A percentile compares a stretch with the other conserved stretches of the same genome.
Conservation (phyloP, 2,329 filamentous ascomycete species). For the Sphaerulina vaccinii region DNA sequence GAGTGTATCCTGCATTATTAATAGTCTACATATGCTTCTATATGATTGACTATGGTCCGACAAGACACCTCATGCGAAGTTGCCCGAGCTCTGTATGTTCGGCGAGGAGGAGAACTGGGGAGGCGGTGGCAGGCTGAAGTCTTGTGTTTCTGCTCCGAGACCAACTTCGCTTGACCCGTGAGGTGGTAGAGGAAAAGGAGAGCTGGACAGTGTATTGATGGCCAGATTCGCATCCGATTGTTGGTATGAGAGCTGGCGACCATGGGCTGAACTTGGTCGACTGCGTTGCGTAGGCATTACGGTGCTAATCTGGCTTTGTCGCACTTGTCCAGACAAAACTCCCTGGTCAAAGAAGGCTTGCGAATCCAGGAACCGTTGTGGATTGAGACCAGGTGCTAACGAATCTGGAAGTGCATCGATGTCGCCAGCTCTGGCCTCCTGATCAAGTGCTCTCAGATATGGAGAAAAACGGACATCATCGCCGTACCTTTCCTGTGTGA, state of each 20-base stretch:
- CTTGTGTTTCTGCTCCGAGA: neutral
- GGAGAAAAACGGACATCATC: neutral
- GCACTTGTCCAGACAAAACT: neutral
- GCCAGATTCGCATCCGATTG: neutral
- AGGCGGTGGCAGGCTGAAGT: constrained; percentile 15
- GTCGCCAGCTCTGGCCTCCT: too few relatives aligned
- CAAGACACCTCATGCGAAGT: neutral
- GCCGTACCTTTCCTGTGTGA: neutral
- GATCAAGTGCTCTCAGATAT: neutral
- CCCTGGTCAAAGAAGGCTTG: neutral
- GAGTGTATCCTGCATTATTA: neutral
- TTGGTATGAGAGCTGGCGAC: neutral
- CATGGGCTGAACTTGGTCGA: constrained; percentile 2
- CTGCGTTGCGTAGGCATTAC: constrained; percentile 15
- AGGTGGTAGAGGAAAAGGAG: constrained; percentile 8
- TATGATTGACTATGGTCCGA: neutral
- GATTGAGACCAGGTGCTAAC: neutral
- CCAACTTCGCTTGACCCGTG: neutral
- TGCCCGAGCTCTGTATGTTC: neutral
- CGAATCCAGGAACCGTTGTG: neutral
- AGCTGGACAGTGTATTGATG: constrained; percentile 4
- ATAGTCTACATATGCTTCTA: neutral
- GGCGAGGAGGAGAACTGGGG: constrained; percentile 3
- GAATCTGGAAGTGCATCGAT: neutral
- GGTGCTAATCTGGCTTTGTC: constrained; percentile 13